phyloP scores from a whole-genome alignment of 2,329 filamentous ascomycete species.

The Alternaria brassicicola region DNA sequence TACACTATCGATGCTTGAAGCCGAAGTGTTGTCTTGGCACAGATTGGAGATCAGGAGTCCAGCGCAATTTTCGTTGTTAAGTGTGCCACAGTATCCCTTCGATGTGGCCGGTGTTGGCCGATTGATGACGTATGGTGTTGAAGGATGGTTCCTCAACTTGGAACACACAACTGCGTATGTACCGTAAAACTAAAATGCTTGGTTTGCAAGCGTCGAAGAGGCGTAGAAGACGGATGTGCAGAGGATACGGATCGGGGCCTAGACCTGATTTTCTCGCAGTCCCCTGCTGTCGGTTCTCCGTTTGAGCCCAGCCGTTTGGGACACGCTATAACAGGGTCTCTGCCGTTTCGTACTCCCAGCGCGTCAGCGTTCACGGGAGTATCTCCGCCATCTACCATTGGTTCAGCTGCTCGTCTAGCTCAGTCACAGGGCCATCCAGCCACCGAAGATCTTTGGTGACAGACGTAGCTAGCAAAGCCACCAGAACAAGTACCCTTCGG shows the following conservation, averaged over 20 bases:
- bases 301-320: constrained; percentile 2
- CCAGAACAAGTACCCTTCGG: background rate
- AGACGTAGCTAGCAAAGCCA: background rate
- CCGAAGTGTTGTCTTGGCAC: background rate
- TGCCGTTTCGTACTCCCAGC: constrained; percentile 5
- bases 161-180: background rate
- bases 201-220: background rate
- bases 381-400: background rate
- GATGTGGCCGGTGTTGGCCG: constrained; percentile 2
- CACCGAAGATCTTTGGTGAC: constrained; percentile 10
- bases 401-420: background rate
- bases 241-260: constrained; percentile 9
- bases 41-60: background rate
- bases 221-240: constrained; percentile 1
- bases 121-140: constrained; percentile 1
- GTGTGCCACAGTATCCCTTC: background rate
- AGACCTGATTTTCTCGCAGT: constrained; percentile 1
- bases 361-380: background rate
- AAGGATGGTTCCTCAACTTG: background rate
- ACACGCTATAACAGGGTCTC: constrained; percentile 6
- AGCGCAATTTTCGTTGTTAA: background rate
- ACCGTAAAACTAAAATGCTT: background rate
- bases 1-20: background rate
- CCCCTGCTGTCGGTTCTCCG: constrained; percentile 5
- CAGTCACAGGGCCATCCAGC: constrained; percentile 4